phyloP scores from a whole-genome alignment of 768 basidiomycete species.

The Termitomyces sp. region DNA sequence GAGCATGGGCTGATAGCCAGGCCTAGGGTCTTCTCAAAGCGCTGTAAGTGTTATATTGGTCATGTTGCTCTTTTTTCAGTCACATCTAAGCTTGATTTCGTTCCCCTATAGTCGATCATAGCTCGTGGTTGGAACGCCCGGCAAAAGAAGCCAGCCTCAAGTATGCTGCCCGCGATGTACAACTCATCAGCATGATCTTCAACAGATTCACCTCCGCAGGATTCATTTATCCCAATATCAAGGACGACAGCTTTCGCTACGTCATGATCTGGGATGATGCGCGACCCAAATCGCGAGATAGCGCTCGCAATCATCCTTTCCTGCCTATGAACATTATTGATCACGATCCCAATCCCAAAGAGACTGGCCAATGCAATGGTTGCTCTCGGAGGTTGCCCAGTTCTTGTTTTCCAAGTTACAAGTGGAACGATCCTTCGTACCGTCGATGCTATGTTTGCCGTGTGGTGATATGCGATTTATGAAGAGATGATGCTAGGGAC shows the following conservation, averaged over 20 bases:
- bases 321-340: conserved; percentile 3
- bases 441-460: neutral
- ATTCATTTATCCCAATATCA: neutral
- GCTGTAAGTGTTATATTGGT: neutral
- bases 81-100: neutral
- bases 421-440: neutral
- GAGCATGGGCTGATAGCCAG: neutral
- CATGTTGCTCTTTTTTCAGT: neutral
- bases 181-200: conserved; percentile 2
- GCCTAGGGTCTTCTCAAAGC: neutral
- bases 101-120: conserved; percentile 4
- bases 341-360: neutral
- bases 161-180: conserved; percentile 4
- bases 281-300: neutral
- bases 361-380: neutral
- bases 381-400: neutral
- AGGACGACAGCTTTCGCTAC: conserved; percentile 3
- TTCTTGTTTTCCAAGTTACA: neutral
- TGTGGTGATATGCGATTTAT: neutral
- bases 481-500: too few species aligned
- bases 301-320: neutral
- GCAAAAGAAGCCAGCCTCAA: neutral
- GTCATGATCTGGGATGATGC: conserved; percentile 6
- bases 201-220: neutral
- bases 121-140: conserved; percentile 4